Evolutionary conservation across 257 asterid species (phyloP), one percentile per base, ranked within the genome.

Genomic region (Parsonsia alboflavescens): DNA sequence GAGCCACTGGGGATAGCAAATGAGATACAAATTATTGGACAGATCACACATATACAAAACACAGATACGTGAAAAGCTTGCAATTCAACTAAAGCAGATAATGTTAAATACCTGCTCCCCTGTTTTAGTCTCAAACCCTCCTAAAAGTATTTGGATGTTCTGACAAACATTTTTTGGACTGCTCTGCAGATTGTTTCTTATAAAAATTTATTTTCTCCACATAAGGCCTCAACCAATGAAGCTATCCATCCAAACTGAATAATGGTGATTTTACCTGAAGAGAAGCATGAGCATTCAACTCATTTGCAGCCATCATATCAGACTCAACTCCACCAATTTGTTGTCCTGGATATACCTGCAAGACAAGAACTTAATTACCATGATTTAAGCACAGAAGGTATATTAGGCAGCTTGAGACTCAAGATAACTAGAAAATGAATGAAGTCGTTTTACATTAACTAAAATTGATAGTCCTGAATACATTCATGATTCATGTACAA

Each of bases 341-440:
- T 80, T 91, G 84, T 76, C 98, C 98, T 19, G 97, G 98, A 84
- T 93, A 93, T 44, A 93, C 98, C 98, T 93, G 84, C 87, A 84
- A 41, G 56, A 75, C 26, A 68, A 21, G 22, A 75, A 68, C 70
- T 73, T 71, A 67, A 59, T 1, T 26, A 57, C 49, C 69, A 68
- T 44, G 26, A 61, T 22, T 74, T 70, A 56, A 7, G 50, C 13
- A 70, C 30, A 46, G 56, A 63, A 11, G 46, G 39, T 54, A 56
- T 22, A 56, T 22, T 6, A 28, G 49, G 16, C 39, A 24, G 49
- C 49, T 56, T 33, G 59, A 11, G 21, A 56, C 46, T 67, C 28
- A 58, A 54, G 68, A 52, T 22, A 65, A 22, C 26, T 71, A 4
- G 24, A 26, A 68, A 63, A 42, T 41, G 33, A 63, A 28, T 11